Conservation (phyloP, 2,329 filamentous ascomycete species). For the Westerdykella sp. region DNA sequence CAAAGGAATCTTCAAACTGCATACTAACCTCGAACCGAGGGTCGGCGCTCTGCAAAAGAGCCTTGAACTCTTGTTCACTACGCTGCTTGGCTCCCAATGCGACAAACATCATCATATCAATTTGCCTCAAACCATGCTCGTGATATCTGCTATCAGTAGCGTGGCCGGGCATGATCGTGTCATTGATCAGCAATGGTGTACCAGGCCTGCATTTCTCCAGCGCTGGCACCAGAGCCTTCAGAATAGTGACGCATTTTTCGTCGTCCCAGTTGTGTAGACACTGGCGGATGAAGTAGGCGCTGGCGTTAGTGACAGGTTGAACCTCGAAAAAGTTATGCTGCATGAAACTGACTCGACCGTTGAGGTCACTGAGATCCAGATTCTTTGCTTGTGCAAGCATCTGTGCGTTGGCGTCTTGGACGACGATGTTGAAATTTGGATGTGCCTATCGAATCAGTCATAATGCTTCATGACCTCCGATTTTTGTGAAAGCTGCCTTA, state of each 20-base stretch:
- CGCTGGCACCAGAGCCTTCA: conserved; percentile 30
- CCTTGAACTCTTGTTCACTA: conserved; percentile 18
- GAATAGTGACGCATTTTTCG: conserved; percentile 31
- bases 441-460: conserved; percentile 5
- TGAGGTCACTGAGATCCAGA: conserved; percentile 1
- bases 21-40: not conserved
- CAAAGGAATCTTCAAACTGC: not conserved
- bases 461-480: conserved; percentile 1
- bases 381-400: conserved; percentile 7
- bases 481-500: conserved; percentile 7
- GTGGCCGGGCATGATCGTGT: conserved; percentile 25
- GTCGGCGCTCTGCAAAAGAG: conserved; percentile 4
- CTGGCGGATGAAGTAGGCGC: conserved; percentile 35
- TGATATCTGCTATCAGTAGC: conserved; percentile 12
- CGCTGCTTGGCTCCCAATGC: conserved; percentile 19
- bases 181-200: conserved; percentile 31
- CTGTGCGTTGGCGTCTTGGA: conserved; percentile 9
- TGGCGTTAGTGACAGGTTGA: conserved; percentile 27
- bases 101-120: conserved; percentile 29
- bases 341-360: conserved; percentile 21
- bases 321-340: conserved; percentile 35
- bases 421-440: conserved; percentile 8
- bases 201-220: conserved; percentile 21
- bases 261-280: conserved; percentile 39
- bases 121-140: conserved; percentile 23